Evolutionary conservation across 1,139 yeast species (phyloP).

Genomic region (Magnusiomyces ingens): DNA sequence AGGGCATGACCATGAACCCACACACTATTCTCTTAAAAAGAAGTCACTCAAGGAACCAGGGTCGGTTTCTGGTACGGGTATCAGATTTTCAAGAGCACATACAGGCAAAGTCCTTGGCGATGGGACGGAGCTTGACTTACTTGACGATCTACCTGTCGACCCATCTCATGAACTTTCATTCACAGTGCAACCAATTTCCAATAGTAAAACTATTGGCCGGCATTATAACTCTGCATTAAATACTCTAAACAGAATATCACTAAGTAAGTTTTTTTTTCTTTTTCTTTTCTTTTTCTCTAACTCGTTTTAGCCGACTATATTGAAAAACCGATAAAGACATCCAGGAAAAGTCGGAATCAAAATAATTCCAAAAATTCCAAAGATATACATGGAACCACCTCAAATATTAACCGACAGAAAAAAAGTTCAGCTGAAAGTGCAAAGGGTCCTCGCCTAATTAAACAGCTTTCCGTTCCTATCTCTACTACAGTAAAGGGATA

Average conservation of each 20-base stretch:
- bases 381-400: too few species aligned
- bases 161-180: slow-evolving; percentile 19
- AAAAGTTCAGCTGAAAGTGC: too few species aligned
- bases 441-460: slow-evolving; percentile 30
- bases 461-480: slow-evolving; percentile 31
- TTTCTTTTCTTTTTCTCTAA: background rate
- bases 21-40: too few species aligned
- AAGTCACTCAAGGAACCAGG: too few species aligned
- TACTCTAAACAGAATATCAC: background rate
- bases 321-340: slow-evolving; percentile 11
- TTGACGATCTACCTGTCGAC: slow-evolving; percentile 29
- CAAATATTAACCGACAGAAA: too few species aligned
- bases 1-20: too few species aligned
- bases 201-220: slow-evolving; percentile 4
- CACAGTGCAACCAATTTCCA: slow-evolving; percentile 18
- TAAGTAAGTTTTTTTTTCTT: slow-evolving; percentile 5
- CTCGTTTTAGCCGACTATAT: slow-evolving; percentile 8
- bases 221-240: slow-evolving; percentile 1
- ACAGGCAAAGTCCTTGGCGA: slow-evolving; percentile 27
- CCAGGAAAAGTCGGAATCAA: slow-evolving; percentile 1
- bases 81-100: slow-evolving; percentile 17
- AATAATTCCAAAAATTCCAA: background rate
- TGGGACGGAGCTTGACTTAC: slow-evolving; percentile 31
- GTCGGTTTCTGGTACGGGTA: too few species aligned
- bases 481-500: slow-evolving; percentile 24